These are phyloP conservation scores for Phytophthora sansomeana DNA, from an alignment of 352 stramenopile species.

Conservation along the genomic window DNA sequence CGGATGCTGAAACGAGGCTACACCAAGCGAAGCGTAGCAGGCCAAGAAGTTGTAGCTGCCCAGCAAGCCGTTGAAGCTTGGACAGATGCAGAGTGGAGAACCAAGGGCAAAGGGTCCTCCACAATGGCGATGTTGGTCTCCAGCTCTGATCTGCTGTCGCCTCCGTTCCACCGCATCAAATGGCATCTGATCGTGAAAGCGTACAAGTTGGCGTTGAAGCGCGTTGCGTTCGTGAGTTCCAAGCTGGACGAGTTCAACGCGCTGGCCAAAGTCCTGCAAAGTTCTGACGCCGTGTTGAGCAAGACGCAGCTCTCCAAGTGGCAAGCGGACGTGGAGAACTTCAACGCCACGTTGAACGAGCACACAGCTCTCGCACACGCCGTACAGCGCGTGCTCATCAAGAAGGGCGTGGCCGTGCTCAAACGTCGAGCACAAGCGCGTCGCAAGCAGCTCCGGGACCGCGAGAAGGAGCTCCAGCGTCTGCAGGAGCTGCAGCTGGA, in stretches of 20 bases:
- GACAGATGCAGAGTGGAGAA: constrained; percentile 62
- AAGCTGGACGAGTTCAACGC: constrained; percentile 75
- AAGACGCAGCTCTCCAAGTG: constrained; percentile 66
- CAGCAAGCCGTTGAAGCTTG: constrained; percentile 24
- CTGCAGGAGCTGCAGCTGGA: constrained; percentile 54
- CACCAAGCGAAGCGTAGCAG: constrained; percentile 46
- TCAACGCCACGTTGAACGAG: constrained; percentile 39
- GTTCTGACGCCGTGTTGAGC: constrained; percentile 48
- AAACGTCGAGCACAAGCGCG: constrained; percentile 47
- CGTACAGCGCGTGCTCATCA: constrained; percentile 49
- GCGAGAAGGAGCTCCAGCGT: constrained; percentile 57
- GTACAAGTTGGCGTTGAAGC: constrained; percentile 55
- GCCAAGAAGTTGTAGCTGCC: constrained; percentile 30
- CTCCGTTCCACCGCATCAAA: constrained; percentile 62
- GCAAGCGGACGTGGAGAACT: constrained; percentile 47
- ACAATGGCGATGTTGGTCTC: constrained; percentile 46
- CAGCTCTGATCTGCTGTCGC: constrained; percentile 53
- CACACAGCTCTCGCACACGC: constrained; percentile 40
- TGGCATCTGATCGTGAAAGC: constrained; percentile 59
- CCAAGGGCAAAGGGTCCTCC: constrained; percentile 27
- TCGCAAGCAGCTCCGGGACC: constrained; percentile 58
- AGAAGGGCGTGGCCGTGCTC: constrained; percentile 55
- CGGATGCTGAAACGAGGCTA: constrained; percentile 40
- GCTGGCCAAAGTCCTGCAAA: constrained; percentile 58
- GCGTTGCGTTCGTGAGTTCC: constrained; percentile 52